Percentiles rank a stretch among this genome's conserved stretches.
phyloP scores from a whole-genome alignment of 108 stramenopile genomes.

The Nitzschia inconspicua region DNA sequence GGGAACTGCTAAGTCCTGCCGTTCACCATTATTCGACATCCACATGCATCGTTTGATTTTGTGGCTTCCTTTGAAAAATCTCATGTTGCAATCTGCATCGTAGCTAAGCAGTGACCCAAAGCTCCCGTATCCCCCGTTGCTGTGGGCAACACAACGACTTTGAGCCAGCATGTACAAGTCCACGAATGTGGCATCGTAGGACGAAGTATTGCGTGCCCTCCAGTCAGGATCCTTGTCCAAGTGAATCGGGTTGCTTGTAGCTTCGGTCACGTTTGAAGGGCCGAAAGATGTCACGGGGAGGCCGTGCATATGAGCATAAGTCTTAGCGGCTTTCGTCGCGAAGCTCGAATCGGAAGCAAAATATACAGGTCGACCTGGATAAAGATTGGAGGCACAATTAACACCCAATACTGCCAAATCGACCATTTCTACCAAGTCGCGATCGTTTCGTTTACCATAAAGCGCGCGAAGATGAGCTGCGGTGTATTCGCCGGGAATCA shows the following conservation, averaged over 20 bases:
- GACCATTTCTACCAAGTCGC: conserved; percentile 7
- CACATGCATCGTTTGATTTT: conserved; percentile 12
- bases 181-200: conserved; percentile 34
- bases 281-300: conserved; percentile 5
- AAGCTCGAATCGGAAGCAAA: conserved; percentile 31
- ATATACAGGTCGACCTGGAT: conserved; percentile 26
- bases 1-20: background rate
- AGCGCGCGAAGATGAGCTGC: conserved; percentile 32
- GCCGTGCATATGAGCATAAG: conserved; percentile 5
- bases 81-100: conserved; percentile 23
- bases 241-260: conserved; percentile 26
- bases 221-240: conserved; percentile 31
- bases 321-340: conserved; percentile 14
- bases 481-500: conserved; percentile 32
- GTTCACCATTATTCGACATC: background rate
- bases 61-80: conserved; percentile 12
- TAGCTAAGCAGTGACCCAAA: conserved; percentile 27
- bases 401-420: conserved; percentile 24
- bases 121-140: conserved; percentile 34
- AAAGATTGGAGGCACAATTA: conserved; percentile 33
- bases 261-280: background rate
- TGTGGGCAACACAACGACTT: conserved; percentile 27
- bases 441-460: conserved; percentile 25
- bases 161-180: conserved; percentile 36
- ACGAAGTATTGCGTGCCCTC: conserved; percentile 16